Conservation (phyloP, 73 alveolate species). For the Tetrahymena thermophila region DNA sequence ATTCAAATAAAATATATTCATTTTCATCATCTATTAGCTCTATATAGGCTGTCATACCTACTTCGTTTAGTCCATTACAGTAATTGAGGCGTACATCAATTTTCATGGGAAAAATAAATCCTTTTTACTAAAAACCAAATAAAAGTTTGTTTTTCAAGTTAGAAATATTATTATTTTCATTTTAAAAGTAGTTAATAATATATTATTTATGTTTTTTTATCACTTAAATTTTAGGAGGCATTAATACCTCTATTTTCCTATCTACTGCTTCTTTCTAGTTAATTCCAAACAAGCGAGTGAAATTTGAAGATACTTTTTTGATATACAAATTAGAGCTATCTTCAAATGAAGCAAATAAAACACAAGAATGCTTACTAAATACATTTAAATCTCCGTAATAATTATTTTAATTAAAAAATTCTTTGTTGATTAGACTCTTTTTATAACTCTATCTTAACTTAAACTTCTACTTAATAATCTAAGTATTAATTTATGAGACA, state of each 20-base stretch:
- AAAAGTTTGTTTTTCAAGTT: neutral
- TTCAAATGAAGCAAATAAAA: neutral
- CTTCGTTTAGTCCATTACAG: neutral
- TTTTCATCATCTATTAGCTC: neutral
- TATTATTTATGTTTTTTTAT: neutral
- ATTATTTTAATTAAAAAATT: neutral
- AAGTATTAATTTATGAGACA: neutral
- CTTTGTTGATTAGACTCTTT: neutral
- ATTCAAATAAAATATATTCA: neutral
- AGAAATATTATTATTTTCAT: neutral
- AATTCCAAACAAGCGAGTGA: neutral
- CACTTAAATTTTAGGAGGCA: neutral
- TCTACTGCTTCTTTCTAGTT: neutral
- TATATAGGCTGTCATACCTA: neutral
- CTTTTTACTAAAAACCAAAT: neutral
- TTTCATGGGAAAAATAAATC: neutral
- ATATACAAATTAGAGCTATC: neutral
- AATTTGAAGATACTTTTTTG: neutral
- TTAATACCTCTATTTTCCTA: neutral
- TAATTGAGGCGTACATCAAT: neutral
- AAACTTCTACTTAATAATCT: neutral
- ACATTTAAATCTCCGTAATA: too few relatives aligned
- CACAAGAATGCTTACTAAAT: neutral
- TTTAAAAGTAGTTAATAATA: neutral
- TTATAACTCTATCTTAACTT: neutral